Evolutionary conservation across 768 basidiomycete species (phyloP), one percentile per base, ranked within the genome.

Genomic region (Mycena galericulata): DNA sequence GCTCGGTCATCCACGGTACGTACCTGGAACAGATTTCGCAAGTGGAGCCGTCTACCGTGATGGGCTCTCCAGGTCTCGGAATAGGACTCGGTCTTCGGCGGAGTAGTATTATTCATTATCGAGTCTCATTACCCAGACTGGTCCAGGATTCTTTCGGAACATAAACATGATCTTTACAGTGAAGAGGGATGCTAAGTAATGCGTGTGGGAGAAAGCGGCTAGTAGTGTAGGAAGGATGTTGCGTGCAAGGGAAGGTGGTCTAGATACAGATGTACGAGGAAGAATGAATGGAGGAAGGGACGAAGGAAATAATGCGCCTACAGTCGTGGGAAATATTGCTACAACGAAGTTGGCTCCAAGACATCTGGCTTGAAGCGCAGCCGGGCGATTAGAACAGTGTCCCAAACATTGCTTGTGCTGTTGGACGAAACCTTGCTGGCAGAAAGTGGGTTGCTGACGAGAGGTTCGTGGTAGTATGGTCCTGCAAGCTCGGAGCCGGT

Each of bases 331-430:
- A n/a, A n/a, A 54, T 34, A 34, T 18, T 47, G 36, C 73, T 65
- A 86, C 72, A 84, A 68, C 29, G 83, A 82, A 17, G 89, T 92
- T 2, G 92, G 90, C 47, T 87, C 87, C 5, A 79, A 65, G 30
- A 79, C 79, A 68, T 92, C 92, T 1, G 87, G 85, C 67, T 87
- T 89, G 80, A 93, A 93, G 32, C 90, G 81, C 56, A 94, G 76
- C 14, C 89, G 81, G 14, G 91, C 88, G 27, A 94, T 74, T 24
- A 93, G 80, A 17, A 94, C 83, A 4, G 89, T 84, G 66, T 91
- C 85, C 87, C 85, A 89, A 6, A 75, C 75, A 6, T 71, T 76
- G 61, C 82, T 81, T 14, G 75, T 63, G 62, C 62, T 67, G 47
- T 60, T 72, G 30, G 54, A 34, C 12, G 91, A 92, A 11, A 91